Conservation (phyloP, 306 rosid genomes). For the Potentilla sterilis region DNA sequence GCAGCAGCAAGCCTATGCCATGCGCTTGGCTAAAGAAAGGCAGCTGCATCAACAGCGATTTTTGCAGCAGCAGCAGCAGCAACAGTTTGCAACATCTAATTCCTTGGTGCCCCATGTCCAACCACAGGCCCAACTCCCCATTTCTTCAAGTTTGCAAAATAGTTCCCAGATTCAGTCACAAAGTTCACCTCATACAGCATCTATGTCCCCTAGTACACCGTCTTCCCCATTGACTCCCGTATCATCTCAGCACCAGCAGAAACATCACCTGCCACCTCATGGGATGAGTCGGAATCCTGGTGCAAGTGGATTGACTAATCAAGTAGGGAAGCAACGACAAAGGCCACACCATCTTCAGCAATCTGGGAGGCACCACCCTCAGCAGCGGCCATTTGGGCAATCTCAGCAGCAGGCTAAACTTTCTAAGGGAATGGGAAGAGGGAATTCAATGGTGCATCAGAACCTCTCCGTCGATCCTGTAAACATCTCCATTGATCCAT, state of each 20-base stretch:
- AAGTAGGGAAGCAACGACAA: conserved; percentile 69
- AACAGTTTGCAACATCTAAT: conserved; percentile 71
- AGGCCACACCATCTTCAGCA: conserved; percentile 80
- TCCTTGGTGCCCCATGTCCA: conserved; percentile 58
- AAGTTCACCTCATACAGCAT: conserved; percentile 60
- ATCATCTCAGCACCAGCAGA: conserved; percentile 82
- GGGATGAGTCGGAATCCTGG: conserved; percentile 75
- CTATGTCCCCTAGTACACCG: conserved; percentile 58
- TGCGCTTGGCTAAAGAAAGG: conserved; percentile 70
- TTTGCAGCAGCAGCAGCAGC: conserved; percentile 58
- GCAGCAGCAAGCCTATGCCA: conserved; percentile 70
- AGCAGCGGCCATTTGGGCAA: conserved; percentile 65
- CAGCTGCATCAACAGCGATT: conserved; percentile 61
- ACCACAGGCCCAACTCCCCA: conserved; percentile 68
- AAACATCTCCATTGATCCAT: conserved; percentile 60
- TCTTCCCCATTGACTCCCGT: conserved; percentile 67
- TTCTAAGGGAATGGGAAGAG: conserved; percentile 84
- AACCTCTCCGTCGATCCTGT: conserved; percentile 58
- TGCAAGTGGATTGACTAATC: conserved; percentile 60
- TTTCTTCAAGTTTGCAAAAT: conserved; percentile 59
- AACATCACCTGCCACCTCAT: conserved; percentile 76
- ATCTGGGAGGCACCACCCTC: conserved; percentile 89
- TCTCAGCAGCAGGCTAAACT: conserved; percentile 78
- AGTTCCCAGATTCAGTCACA: conserved; percentile 68
- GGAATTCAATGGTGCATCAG: conserved; percentile 59